Evolutionary conservation across 208 protist genomes (phyloP).

Genomic region (Trypanosoma brucei): DNA sequence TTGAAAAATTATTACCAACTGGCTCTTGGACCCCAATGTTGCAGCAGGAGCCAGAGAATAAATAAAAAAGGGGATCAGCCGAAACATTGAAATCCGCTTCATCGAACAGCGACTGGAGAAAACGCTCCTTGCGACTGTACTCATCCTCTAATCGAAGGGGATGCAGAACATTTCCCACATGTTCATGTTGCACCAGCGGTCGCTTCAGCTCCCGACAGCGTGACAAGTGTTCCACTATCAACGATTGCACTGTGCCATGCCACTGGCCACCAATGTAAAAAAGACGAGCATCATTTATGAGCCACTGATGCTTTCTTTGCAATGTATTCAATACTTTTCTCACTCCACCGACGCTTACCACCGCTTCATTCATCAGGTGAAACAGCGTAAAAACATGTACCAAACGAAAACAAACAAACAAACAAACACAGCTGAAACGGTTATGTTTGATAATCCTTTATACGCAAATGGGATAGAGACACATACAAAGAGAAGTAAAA

Average conservation of each 20-base stretch:
- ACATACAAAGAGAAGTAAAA: too few species aligned
- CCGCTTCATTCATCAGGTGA: conserved; percentile 2
- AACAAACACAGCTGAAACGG: too few species aligned
- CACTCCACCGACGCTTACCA: not conserved
- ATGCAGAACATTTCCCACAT: not conserved
- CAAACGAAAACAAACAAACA: not conserved
- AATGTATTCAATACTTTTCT: conserved; percentile 6
- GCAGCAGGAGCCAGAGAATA: not conserved
- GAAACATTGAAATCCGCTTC: not conserved
- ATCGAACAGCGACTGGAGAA: not conserved
- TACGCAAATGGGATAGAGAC: too few species aligned
- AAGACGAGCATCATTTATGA: conserved; percentile 9
- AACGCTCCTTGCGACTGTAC: not conserved
- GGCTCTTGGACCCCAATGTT: not conserved
- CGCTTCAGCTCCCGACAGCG: too few species aligned
- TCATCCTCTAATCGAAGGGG: not conserved
- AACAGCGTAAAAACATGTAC: conserved; percentile 1
- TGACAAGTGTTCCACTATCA: conserved; percentile 6
- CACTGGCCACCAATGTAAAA: conserved; percentile 19
- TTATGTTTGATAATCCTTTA: too few species aligned
- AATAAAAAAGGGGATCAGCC: conserved; percentile 1
- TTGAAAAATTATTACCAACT: not conserved
- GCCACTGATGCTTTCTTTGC: conserved; percentile 16
- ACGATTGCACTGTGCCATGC: conserved; percentile 6
- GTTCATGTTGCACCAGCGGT: not conserved